These are phyloP conservation scores for Umbelopsis sp. DNA, from an alignment of 192 early-diverging fungal genomes.

Conservation along the genomic window DNA sequence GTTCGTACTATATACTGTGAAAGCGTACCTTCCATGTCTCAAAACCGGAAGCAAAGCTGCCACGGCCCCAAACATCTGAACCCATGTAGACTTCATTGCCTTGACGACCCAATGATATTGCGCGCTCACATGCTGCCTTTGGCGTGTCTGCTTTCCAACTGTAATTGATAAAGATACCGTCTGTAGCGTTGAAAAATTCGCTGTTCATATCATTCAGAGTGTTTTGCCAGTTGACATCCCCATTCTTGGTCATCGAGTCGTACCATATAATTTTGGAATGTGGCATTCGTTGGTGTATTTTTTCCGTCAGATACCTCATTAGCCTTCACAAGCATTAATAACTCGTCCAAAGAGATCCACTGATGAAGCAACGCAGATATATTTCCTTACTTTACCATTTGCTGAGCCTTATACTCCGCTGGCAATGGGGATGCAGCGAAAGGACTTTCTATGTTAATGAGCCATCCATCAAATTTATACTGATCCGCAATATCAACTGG, in stretches of 20 bases:
- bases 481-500: conserved; percentile 57
- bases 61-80: conserved; percentile 69
- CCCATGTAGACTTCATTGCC: conserved; percentile 56
- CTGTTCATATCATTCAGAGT: conserved; percentile 50
- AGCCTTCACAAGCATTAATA: conserved; percentile 26
- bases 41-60: conserved; percentile 57
- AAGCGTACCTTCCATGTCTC: conserved; percentile 24
- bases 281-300: conserved; percentile 51
- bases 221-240: conserved; percentile 63
- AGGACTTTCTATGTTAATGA: conserved; percentile 66
- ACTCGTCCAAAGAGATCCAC: conserved; percentile 19
- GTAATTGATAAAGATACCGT: conserved; percentile 53
- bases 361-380: not conserved
- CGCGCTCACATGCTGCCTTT: conserved; percentile 25
- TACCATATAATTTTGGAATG: conserved; percentile 62
- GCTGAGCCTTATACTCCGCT: conserved; percentile 25
- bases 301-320: conserved; percentile 44
- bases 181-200: conserved; percentile 54
- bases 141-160: conserved; percentile 32
- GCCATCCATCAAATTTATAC: conserved; percentile 71
- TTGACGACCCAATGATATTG: conserved; percentile 21
- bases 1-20: not conserved
- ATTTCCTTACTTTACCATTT: conserved; percentile 23
- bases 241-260: conserved; percentile 56
- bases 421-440: conserved; percentile 33